Evolutionary conservation across 139 green algal genomes (phyloP), one percentile per base, ranked within the genome.

Genomic region (Edaphochlamys debaryana): DNA sequence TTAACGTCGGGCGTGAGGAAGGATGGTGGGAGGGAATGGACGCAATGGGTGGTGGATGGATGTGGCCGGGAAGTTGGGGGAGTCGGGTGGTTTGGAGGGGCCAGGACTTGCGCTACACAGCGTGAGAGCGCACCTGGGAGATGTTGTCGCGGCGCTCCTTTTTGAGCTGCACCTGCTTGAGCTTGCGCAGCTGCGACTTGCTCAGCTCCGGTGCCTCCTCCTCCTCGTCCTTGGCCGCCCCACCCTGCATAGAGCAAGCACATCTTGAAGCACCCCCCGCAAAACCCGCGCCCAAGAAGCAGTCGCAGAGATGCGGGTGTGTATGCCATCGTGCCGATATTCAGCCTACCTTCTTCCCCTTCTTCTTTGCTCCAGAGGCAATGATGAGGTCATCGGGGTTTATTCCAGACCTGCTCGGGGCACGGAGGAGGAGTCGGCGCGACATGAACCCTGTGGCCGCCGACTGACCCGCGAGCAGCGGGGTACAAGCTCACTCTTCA

Each of bases 141-240:
- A 95, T 67, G 68, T 92, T 76, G 34, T 91, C 85, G 0, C 92
- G 85, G 64, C 87, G 85, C 68, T 91, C 82, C 63, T 95, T 95
- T 67, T 94, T 94, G 19, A 91, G 85, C 75, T 95, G 72, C 11
- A 97, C 80, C 67, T 94, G 90, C 45, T 89, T 90, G 63, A 95
- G 85, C 87, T 96, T 97, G 40, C 93, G 89, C 37, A 90, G 90
- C 90, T 96, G 86, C 0, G 92, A 89, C 75, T 96, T 97, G 83
- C 82, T 90, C 4, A 93, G 72, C 80, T 86, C 66, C 62, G 58
- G 82, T 56, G 56, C 27, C 42, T 76, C 22, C 29, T 17, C 9
- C n/a, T n/a, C n/a, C n/a, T n/a, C n/a, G n/a, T n/a, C n/a, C n/a
- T n/a, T n/a, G n/a, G n/a, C n/a, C n/a, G n/a, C n/a, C n/a, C n/a